phyloP scores from a whole-genome alignment of 208 protist species.

The Phytomonas francai region DNA sequence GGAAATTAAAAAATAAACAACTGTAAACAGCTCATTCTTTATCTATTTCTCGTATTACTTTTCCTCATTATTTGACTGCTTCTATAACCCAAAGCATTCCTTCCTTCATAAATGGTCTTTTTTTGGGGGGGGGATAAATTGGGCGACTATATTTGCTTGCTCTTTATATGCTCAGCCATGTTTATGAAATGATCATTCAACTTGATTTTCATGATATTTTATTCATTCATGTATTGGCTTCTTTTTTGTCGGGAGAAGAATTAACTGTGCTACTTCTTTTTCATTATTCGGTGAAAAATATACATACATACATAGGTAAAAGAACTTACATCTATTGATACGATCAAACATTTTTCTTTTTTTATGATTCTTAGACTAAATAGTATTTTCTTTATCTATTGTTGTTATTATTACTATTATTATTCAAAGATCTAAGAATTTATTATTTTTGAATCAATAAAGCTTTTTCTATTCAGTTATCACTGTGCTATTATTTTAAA shows the following conservation, averaged over 20 bases:
- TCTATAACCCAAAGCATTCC: neutral
- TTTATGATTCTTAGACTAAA: constrained; percentile 1
- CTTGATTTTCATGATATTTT: too few relatives aligned
- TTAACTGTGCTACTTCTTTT: too few relatives aligned
- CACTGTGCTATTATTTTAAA: constrained; percentile 1
- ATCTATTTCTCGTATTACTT: constrained; percentile 3
- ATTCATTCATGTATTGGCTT: too few relatives aligned
- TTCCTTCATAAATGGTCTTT: neutral
- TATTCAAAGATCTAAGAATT: neutral
- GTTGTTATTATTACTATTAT: neutral
- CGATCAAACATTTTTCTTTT: constrained; percentile 2
- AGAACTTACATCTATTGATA: neutral
- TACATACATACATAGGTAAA: constrained; percentile 1
- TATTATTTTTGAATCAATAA: constrained; percentile 5
- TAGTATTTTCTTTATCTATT: neutral
- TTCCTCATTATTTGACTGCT: neutral
- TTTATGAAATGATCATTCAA: too few relatives aligned
- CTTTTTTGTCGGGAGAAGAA: too few relatives aligned
- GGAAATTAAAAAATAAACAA: neutral
- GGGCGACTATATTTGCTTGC: too few relatives aligned
- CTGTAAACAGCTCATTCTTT: neutral
- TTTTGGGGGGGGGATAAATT: too few relatives aligned
- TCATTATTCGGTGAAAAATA: neutral
- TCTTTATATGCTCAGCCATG: too few relatives aligned
- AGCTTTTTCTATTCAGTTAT: constrained; percentile 1